A percentile compares a stretch with the other conserved stretches of the same genome.
phyloP scores from a whole-genome alignment of 208 protist species.

The Trypanosoma vivax region DNA sequence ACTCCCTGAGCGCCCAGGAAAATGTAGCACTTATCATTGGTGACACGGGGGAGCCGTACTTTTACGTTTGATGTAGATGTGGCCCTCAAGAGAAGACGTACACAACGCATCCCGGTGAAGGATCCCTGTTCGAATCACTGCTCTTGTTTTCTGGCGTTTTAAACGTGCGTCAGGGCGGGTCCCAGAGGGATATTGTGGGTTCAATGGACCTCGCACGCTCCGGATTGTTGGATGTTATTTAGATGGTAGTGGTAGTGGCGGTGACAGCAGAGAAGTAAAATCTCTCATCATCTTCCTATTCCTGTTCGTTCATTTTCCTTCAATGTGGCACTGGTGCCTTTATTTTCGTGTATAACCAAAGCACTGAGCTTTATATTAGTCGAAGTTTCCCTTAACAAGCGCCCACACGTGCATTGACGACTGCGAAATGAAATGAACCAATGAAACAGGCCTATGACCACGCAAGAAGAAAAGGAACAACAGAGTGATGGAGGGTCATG shows the following conservation, averaged over 20 bases:
- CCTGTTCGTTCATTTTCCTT: neutral
- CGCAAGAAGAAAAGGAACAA: too few relatives aligned
- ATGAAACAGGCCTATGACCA: too few relatives aligned
- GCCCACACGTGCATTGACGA: too few relatives aligned
- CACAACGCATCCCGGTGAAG: slow-evolving; percentile 35
- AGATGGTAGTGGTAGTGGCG: neutral
- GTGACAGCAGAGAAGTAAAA: neutral
- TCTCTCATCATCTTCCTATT: neutral
- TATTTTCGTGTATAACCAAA: too few relatives aligned
- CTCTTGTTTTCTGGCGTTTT: slow-evolving; percentile 55
- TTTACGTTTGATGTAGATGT: slow-evolving; percentile 58
- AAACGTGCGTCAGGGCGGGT: slow-evolving; percentile 43
- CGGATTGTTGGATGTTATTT: slow-evolving; percentile 26
- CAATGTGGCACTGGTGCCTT: too few relatives aligned
- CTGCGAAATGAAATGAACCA: too few relatives aligned
- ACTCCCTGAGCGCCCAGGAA: slow-evolving; percentile 24
- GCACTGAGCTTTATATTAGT: too few relatives aligned
- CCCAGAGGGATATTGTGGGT: slow-evolving; percentile 47
- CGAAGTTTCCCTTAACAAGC: too few relatives aligned
- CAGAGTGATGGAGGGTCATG: too few relatives aligned
- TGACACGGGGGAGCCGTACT: slow-evolving; percentile 76
- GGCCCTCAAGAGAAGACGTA: slow-evolving; percentile 24
- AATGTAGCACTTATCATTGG: slow-evolving; percentile 64
- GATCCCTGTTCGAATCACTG: slow-evolving; percentile 72
- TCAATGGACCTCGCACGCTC: slow-evolving; percentile 43